phyloP scores from a whole-genome alignment of 73 alveolate genomes.

The Symbiodinium pilosum region DNA sequence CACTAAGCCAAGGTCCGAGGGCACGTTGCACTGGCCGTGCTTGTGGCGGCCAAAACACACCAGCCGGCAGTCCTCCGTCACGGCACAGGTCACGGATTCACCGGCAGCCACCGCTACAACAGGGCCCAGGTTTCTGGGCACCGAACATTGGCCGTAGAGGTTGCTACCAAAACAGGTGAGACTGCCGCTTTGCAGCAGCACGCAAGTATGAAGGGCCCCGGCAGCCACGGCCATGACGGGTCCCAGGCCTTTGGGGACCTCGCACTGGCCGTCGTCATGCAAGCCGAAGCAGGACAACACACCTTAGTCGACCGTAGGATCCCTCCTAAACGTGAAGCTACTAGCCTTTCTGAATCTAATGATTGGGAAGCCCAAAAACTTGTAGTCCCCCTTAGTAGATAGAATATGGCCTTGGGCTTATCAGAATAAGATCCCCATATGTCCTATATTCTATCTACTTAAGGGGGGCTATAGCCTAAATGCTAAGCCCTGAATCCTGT shows the following conservation, averaged over 20 bases:
- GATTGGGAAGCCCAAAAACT: no score
- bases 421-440: no score
- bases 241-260: neutral
- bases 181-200: neutral
- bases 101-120: slow-evolving; percentile 22
- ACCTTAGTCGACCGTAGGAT: no score
- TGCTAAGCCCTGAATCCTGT: no score
- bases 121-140: neutral
- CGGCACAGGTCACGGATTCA: slow-evolving; percentile 17
- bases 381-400: no score
- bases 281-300: neutral
- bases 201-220: neutral
- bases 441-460: no score
- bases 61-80: neutral
- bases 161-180: neutral
- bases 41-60: neutral
- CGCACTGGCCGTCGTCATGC: neutral
- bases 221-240: neutral
- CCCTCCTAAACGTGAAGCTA: no score
- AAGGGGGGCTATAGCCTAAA: no score
- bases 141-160: slow-evolving; percentile 22
- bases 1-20: neutral
- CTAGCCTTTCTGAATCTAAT: no score
- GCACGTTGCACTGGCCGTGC: slow-evolving; percentile 19
- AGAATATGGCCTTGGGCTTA: no score